These are phyloP conservation scores for Vanderwaltozyma verrucispora DNA, from an alignment of 805 yeast genomes.

Conservation along the genomic window DNA sequence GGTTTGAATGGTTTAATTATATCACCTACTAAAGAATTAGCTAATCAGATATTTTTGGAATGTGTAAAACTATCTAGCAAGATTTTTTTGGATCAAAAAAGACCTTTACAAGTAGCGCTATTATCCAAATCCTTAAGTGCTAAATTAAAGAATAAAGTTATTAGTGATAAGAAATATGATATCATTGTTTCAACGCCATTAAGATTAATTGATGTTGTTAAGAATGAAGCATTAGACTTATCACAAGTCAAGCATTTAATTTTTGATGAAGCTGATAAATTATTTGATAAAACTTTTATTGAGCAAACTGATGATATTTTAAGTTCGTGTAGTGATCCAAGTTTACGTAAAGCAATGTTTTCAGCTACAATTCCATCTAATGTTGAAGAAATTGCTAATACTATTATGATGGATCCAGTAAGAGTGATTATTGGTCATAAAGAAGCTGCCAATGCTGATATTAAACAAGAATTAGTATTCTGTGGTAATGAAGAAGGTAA, in stretches of 20 bases:
- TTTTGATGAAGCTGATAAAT: slow-evolving; percentile 92
- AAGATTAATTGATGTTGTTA: slow-evolving; percentile 70
- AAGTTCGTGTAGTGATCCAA: slow-evolving; percentile 32
- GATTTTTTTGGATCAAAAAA: slow-evolving; percentile 35
- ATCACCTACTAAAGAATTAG: slow-evolving; percentile 92
- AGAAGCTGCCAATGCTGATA: slow-evolving; percentile 79
- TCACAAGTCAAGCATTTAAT: slow-evolving; percentile 61
- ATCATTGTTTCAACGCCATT: slow-evolving; percentile 81
- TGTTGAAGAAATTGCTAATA: slow-evolving; percentile 78
- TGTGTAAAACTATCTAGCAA: slow-evolving; percentile 42
- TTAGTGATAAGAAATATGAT: slow-evolving; percentile 58
- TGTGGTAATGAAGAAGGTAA: slow-evolving; percentile 97
- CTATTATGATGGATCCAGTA: slow-evolving; percentile 76
- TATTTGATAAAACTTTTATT: slow-evolving; percentile 77
- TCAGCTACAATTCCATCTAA: slow-evolving; percentile 94
- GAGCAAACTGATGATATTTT: slow-evolving; percentile 86
- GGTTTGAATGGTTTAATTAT: slow-evolving; percentile 70
- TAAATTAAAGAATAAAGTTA: slow-evolving; percentile 52
- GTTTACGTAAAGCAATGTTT: slow-evolving; percentile 62
- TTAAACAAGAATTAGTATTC: slow-evolving; percentile 72
- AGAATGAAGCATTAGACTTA: slow-evolving; percentile 49
- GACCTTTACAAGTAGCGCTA: slow-evolving; percentile 45
- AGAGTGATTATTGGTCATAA: slow-evolving; percentile 87
- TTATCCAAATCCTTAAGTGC: slow-evolving; percentile 63
- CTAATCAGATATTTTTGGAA: slow-evolving; percentile 72